Percentiles rank a stretch among this genome's conserved stretches.
Conservation (phyloP, 202 grass and related monocot species). For the Dendrocalamus latiflorus region DNA sequence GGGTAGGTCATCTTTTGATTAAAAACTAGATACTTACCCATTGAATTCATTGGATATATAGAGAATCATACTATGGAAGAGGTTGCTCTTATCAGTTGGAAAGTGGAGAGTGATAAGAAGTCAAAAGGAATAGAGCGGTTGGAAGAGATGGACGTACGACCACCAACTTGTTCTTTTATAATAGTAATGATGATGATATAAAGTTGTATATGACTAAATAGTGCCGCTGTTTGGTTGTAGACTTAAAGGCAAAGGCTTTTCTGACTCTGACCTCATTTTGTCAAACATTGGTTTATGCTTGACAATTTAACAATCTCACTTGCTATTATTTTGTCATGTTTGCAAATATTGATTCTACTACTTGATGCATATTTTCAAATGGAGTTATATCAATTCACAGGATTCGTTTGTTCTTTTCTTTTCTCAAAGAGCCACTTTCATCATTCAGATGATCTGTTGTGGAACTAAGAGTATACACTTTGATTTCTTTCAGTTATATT, state of each 20-base stretch:
- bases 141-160: too few relatives aligned
- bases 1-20: slow-evolving; percentile 28
- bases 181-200: too few relatives aligned
- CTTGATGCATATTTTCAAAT: not conserved
- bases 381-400: not conserved
- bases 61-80: too few relatives aligned
- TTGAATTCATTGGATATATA: too few relatives aligned
- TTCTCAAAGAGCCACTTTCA: not conserved
- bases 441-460: not conserved
- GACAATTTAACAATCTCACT: not conserved
- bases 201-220: not conserved
- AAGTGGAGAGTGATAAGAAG: too few relatives aligned
- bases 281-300: not conserved
- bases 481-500: not conserved
- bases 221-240: not conserved
- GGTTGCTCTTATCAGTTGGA: too few relatives aligned
- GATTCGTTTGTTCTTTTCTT: not conserved
- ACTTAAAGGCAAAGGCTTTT: not conserved
- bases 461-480: not conserved
- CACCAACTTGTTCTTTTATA: too few relatives aligned
- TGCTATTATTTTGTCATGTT: not conserved
- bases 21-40: too few relatives aligned
- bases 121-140: too few relatives aligned
- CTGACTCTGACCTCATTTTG: not conserved
- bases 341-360: not conserved